These are phyloP conservation scores for Curvularia verruculosa DNA, from an alignment of 2,329 filamentous ascomycete genomes.

Conservation along the genomic window DNA sequence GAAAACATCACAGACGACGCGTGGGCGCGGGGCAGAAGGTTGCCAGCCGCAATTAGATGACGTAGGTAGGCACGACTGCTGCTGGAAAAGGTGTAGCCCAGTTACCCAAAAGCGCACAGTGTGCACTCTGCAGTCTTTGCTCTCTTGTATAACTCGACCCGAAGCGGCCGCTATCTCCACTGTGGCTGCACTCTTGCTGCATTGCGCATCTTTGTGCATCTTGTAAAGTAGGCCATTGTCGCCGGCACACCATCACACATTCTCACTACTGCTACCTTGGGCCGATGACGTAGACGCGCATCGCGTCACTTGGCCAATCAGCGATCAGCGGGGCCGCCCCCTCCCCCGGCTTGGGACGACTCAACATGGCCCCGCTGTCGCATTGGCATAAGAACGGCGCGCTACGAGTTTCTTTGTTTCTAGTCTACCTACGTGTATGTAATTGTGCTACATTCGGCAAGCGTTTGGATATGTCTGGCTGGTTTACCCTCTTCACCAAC, in stretches of 20 bases:
- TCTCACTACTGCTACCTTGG: slow-evolving; percentile 11
- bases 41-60: slow-evolving; percentile 21
- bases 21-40: slow-evolving; percentile 11
- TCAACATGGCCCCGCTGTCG: slow-evolving; percentile 6
- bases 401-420: slow-evolving; percentile 9
- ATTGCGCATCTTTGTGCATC: not conserved
- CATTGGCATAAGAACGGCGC: slow-evolving; percentile 6
- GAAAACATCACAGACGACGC: slow-evolving; percentile 9
- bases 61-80: slow-evolving; percentile 17
- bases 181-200: slow-evolving; percentile 20
- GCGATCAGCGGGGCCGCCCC: slow-evolving; percentile 12
- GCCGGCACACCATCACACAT: slow-evolving; percentile 11
- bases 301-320: slow-evolving; percentile 18
- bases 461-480: slow-evolving; percentile 45
- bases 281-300: slow-evolving; percentile 22
- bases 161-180: slow-evolving; percentile 17
- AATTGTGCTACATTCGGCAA: not conserved
- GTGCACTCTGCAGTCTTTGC: slow-evolving; percentile 9
- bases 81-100: slow-evolving; percentile 19
- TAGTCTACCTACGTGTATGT: slow-evolving; percentile 5
- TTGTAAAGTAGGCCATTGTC: slow-evolving; percentile 12
- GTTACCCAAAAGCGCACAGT: slow-evolving; percentile 19
- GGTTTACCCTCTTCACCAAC: slow-evolving; percentile 56
- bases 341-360: slow-evolving; percentile 15
- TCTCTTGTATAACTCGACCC: slow-evolving; percentile 8